These are phyloP conservation scores for Leishmania major DNA, from an alignment of 208 protist genomes.

Conservation along the genomic window DNA sequence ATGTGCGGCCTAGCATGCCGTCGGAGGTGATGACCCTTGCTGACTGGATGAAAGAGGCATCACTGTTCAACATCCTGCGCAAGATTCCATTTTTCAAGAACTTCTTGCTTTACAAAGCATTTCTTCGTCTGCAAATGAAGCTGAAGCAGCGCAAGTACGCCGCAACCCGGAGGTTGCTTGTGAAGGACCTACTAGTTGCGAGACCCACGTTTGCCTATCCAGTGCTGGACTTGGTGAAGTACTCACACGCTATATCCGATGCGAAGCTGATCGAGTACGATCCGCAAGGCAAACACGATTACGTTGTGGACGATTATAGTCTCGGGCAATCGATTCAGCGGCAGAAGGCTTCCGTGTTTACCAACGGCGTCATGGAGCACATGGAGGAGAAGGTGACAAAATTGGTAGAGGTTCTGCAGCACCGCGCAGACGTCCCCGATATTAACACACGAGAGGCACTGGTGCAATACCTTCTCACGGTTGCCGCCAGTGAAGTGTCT, in stretches of 20 bases:
- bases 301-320: constrained; percentile 87
- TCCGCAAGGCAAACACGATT: constrained; percentile 88
- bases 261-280: constrained; percentile 81
- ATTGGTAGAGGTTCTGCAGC: constrained; percentile 80
- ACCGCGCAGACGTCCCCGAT: constrained; percentile 90
- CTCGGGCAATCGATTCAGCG: constrained; percentile 72
- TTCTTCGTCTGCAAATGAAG: constrained; percentile 84
- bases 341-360: constrained; percentile 54
- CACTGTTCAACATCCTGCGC: constrained; percentile 92
- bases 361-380: constrained; percentile 67
- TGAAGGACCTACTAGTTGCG: constrained; percentile 81
- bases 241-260: constrained; percentile 75
- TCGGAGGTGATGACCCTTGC: constrained; percentile 93
- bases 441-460: constrained; percentile 91
- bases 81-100: constrained; percentile 94
- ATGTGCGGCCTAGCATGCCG: constrained; percentile 85
- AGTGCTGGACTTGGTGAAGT: constrained; percentile 81
- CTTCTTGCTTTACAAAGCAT: constrained; percentile 91
- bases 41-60: constrained; percentile 92
- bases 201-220: constrained; percentile 87
- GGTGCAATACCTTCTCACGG: constrained; percentile 91
- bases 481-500: constrained; percentile 38
- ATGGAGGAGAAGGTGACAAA: constrained; percentile 87
- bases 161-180: constrained; percentile 60
- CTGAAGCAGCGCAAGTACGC: constrained; percentile 79